Evolutionary conservation across 2,329 filamentous ascomycete species (phyloP).

Genomic region (Aspergillus floridensis): DNA sequence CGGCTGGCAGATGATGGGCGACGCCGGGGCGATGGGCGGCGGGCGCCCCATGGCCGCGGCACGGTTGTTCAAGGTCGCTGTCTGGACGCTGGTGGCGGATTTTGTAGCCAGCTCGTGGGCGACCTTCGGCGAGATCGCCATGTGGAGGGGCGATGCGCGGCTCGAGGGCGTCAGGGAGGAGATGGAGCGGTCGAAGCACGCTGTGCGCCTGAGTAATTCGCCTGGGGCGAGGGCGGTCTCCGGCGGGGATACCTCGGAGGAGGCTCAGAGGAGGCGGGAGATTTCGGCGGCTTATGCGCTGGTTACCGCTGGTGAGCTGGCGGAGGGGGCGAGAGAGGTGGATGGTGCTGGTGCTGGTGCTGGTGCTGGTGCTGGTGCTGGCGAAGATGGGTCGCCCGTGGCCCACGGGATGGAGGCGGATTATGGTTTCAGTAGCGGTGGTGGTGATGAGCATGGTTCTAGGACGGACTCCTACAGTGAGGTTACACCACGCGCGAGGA

Average conservation of each 20-base stretch:
- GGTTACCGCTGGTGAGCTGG: no score
- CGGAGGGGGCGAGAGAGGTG: no score
- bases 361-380: no score
- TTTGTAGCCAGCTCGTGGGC: background rate
- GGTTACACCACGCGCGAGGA: no score
- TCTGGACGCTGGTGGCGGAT: background rate
- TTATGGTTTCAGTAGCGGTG: constrained; percentile 47
- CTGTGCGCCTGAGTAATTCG: no score
- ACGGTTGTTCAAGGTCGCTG: background rate
- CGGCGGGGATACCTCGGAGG: no score
- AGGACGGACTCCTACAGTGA: constrained; percentile 34
- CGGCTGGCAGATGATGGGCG: background rate
- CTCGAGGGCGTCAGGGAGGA: background rate
- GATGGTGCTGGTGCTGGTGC: no score
- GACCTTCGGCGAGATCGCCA: no score
- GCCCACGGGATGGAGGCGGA: background rate
- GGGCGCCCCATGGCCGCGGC: background rate
- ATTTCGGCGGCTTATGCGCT: no score
- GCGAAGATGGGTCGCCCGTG: background rate
- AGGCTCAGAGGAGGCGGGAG: no score
- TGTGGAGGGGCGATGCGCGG: background rate
- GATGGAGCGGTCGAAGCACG: no score
- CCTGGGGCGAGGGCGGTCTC: no score
- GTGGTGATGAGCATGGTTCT: background rate
- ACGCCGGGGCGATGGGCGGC: background rate